phyloP scores from a whole-genome alignment of 257 asterid species.

The Plectranthus barbatus region DNA sequence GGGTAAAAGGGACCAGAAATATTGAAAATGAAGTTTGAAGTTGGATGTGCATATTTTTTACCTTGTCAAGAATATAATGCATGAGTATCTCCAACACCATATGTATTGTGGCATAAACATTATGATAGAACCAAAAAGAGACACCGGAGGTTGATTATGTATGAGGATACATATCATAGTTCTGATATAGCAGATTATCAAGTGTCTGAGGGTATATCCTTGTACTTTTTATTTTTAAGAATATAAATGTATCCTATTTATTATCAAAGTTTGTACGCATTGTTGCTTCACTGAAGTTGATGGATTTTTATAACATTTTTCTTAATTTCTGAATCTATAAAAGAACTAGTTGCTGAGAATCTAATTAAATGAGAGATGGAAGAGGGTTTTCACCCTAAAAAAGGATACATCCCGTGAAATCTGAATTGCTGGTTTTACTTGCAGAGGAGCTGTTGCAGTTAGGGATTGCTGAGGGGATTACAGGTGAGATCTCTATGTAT shows the following conservation, averaged over 20 bases:
- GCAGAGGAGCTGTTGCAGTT: slow-evolving; percentile 81
- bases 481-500: slow-evolving; percentile 41
- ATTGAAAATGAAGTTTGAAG: not conserved
- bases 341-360: not conserved
- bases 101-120: not conserved
- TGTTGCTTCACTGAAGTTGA: not conserved
- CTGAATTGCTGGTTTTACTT: slow-evolving; percentile 20
- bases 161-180: not conserved
- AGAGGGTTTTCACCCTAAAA: slow-evolving; percentile 1
- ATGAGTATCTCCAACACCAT: too few relatives aligned
- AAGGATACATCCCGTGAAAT: slow-evolving; percentile 11
- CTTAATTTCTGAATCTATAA: not conserved
- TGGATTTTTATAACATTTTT: not conserved
- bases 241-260: slow-evolving; percentile 1
- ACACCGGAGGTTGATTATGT: not conserved
- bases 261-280: too few relatives aligned
- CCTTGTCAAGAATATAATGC: not conserved
- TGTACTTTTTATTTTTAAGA: not conserved
- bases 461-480: slow-evolving; percentile 63
- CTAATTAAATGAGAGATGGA: not conserved
- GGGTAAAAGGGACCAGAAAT: not conserved
- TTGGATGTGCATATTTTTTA: not conserved
- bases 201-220: not conserved
- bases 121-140: not conserved
- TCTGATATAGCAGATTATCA: not conserved